Conservation (phyloP, 306 rosid genomes). For the Luffa aegyptiaca region DNA sequence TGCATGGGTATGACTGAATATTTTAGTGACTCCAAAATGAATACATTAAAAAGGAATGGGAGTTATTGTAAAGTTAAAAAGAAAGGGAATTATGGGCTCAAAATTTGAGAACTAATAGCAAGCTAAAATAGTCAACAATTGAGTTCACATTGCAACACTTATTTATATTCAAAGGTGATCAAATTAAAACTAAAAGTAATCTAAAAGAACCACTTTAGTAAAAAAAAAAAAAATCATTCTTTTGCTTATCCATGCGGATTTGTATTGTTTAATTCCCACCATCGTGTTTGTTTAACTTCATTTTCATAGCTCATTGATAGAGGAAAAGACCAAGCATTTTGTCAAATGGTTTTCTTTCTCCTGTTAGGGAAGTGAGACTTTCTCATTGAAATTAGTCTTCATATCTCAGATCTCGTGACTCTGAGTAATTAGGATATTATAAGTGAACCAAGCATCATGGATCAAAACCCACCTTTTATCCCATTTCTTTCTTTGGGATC, state of each 20-base stretch:
- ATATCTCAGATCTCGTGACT: neutral
- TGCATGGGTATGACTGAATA: neutral
- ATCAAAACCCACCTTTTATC: neutral
- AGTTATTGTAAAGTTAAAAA: neutral
- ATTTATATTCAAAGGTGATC: neutral
- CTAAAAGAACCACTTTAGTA: neutral
- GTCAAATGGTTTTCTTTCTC: neutral
- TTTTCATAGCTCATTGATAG: neutral
- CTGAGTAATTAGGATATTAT: neutral
- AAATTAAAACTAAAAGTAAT: neutral
- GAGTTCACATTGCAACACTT: neutral
- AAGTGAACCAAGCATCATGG: neutral
- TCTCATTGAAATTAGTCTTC: neutral
- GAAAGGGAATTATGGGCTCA: neutral
- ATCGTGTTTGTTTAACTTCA: neutral
- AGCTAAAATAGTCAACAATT: neutral
- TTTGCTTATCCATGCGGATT: neutral
- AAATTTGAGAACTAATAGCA: too few species aligned
- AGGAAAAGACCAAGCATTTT: neutral
- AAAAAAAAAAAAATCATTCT: neutral
- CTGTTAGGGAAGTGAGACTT: neutral
- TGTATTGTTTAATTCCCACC: neutral
- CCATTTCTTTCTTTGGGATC: neutral
- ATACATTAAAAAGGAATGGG: neutral
- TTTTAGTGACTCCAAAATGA: neutral